A percentile compares a stretch with the other conserved stretches of the same genome.
phyloP scores from a whole-genome alignment of 139 green algal species.

The Gonium pectorale region DNA sequence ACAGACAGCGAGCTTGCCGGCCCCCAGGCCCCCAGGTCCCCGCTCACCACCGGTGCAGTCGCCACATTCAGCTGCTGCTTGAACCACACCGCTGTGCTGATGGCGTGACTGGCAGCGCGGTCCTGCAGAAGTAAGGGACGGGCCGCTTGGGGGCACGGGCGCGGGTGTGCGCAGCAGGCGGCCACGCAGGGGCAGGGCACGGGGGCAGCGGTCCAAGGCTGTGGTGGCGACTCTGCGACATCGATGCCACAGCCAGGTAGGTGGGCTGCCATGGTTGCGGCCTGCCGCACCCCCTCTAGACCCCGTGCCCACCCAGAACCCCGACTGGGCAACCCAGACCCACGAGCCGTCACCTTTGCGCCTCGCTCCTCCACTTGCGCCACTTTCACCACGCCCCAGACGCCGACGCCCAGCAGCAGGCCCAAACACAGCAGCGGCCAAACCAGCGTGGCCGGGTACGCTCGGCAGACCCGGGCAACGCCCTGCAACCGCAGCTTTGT shows the following conservation, averaged over 20 bases:
- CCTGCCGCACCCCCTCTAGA: not conserved
- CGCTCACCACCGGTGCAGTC: not conserved
- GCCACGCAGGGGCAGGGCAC: not conserved
- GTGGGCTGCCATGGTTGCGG: not conserved
- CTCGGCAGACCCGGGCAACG: not conserved
- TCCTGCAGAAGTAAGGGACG: not conserved
- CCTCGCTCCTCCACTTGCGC: not conserved
- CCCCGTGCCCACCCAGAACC: not conserved
- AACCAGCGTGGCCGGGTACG: not conserved
- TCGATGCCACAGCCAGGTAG: not conserved
- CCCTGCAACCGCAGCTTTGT: not conserved
- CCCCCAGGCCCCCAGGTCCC: too few species aligned
- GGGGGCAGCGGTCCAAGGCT: not conserved
- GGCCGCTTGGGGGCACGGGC: not conserved
- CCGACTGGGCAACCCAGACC: not conserved
- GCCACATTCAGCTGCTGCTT: slow-evolving; percentile 7
- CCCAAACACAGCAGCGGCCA: not conserved
- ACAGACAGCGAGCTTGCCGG: too few species aligned
- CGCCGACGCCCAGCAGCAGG: not conserved
- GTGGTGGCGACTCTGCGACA: not conserved
- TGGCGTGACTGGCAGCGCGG: not conserved
- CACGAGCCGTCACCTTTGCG: not conserved
- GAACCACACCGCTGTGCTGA: slow-evolving; percentile 15
- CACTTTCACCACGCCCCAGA: not conserved
- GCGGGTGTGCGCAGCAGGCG: not conserved